Percentiles rank a stretch among this genome's conserved stretches.
These are phyloP conservation scores for Panus rudis DNA, from an alignment of 768 basidiomycete genomes.

Conservation along the genomic window DNA sequence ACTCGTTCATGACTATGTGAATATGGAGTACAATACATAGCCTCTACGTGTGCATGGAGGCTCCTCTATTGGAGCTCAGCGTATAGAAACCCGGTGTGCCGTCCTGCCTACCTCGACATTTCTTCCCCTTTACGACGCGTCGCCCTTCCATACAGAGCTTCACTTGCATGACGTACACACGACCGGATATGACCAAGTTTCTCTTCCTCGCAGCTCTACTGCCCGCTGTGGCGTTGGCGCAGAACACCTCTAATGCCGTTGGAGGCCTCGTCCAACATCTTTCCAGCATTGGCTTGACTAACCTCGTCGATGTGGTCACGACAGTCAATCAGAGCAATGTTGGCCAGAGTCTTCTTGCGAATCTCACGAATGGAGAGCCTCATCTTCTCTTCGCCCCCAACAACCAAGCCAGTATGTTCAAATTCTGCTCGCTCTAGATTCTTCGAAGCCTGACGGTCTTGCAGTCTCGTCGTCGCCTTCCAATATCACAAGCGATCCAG, in stretches of 20 bases:
- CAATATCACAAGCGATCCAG: conserved; percentile 26
- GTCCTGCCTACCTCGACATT: no score
- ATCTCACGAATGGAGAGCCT: conserved; percentile 32
- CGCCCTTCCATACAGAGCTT: no score
- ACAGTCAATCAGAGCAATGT: conserved; percentile 36
- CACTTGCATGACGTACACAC: no score
- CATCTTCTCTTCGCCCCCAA: conserved; percentile 51
- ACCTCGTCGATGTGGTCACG: conserved; percentile 32
- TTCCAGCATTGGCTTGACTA: conserved; percentile 32
- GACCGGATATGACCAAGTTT: not conserved
- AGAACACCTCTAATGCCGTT: conserved; percentile 25
- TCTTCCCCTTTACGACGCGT: no score
- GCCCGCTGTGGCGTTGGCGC: conserved; percentile 24
- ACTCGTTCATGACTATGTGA: no score
- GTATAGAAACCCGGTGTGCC: no score
- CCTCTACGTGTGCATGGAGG: no score
- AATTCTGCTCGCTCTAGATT: not conserved
- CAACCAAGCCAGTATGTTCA: conserved; percentile 44
- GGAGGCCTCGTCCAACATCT: conserved; percentile 32
- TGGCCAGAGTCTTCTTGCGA: conserved; percentile 36
- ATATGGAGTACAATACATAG: no score
- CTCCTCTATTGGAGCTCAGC: no score
- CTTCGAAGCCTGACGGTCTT: not conserved
- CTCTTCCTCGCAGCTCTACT: conserved; percentile 14
- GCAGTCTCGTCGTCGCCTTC: conserved; percentile 24